Evolutionary conservation across 2,329 filamentous ascomycete genomes (phyloP), one percentile per base, ranked within the genome.

Genomic region (Colletotrichum tofieldiae): DNA sequence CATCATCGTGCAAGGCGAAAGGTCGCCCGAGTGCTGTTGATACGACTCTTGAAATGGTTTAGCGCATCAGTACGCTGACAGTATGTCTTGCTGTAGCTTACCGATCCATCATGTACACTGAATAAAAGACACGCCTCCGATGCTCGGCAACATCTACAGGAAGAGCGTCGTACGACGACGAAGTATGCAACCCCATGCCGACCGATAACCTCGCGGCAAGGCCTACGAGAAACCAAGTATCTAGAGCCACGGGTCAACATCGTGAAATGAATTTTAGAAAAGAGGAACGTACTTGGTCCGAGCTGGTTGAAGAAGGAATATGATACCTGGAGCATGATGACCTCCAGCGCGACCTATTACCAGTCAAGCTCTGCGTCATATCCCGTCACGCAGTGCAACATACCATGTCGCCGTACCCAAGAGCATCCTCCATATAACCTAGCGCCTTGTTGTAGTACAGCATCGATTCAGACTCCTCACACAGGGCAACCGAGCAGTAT

Each of bases 51-150:
- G 26, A 45, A 45, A 14, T 16, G 3, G n/a, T 5, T 62, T 39
- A 62, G 60, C 20, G 5, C 14, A 35, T 26, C 14, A 54, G 26
- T 5, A 54, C 6, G 26, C 51, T 5, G 51, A 26, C 2, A 29
- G 7, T 12, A 8, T 20, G 5, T 18, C 3, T n/a, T 41, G 32
- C 14, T 8, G 16, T 11, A 63, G 61, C 74, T 65, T 73, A 80
- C 80, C 81, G 82, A 76, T 86, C 84, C 84, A 86, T 86, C 84
- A 86, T 86, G 59, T 86, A 86, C 5, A 86, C 77, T 1, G 82
- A 85, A 52, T 84, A 86, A 75, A 86, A 86, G 1, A 86, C 73
- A 2, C 84, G 79, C 59, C 85, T 86, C 8, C 82, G 79, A 47
- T 80, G 77, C 62, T 85, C 77, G 5, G 76, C 76, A 5, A 79